A percentile compares a stretch with the other conserved stretches of the same genome.
These are phyloP conservation scores for Agaricales sp. DNA, from an alignment of 1,284 basidiomycete genomes.

Conservation along the genomic window DNA sequence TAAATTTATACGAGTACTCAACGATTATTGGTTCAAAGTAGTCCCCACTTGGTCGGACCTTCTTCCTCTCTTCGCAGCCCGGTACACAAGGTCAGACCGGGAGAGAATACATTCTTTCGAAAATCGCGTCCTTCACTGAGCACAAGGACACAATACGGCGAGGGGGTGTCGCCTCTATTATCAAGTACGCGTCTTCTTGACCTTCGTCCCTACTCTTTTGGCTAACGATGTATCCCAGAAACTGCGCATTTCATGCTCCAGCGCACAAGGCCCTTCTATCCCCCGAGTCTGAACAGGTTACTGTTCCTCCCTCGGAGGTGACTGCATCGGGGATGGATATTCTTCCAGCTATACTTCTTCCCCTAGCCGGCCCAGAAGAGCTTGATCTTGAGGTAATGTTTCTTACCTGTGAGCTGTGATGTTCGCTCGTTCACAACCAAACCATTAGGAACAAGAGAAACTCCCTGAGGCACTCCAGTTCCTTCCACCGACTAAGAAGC, in stretches of 20 bases:
- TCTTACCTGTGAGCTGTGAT: conserved; percentile 2
- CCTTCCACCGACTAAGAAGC: conserved; percentile 74
- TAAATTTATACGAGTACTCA: neutral
- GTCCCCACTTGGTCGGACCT: conserved; percentile 58
- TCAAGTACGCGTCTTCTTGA: conserved; percentile 52
- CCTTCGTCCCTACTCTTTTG: conserved; percentile 5
- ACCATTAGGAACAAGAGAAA: conserved; percentile 85
- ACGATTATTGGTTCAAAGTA: conserved; percentile 17
- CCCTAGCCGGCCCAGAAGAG: conserved; percentile 92
- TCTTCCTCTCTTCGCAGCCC: conserved; percentile 58
- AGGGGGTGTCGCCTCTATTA: conserved; percentile 75
- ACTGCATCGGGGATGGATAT: conserved; percentile 74
- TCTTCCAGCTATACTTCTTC: conserved; percentile 77
- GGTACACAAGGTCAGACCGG: conserved; percentile 27
- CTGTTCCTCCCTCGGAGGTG: conserved; percentile 43
- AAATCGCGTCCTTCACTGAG: conserved; percentile 81
- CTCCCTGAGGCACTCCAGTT: conserved; percentile 84
- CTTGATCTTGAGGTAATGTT: conserved; percentile 71
- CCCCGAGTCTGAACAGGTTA: conserved; percentile 38
- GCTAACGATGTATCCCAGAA: conserved; percentile 33
- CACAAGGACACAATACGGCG: conserved; percentile 78
- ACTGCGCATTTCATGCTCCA: conserved; percentile 63
- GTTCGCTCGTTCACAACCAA: too few species aligned
- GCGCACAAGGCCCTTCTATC: conserved; percentile 64
- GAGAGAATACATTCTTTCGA: conserved; percentile 72